Evolutionary conservation across 2,329 filamentous ascomycete genomes (phyloP), one percentile per base, ranked within the genome.

Genomic region (Sclerotinia nivalis): DNA sequence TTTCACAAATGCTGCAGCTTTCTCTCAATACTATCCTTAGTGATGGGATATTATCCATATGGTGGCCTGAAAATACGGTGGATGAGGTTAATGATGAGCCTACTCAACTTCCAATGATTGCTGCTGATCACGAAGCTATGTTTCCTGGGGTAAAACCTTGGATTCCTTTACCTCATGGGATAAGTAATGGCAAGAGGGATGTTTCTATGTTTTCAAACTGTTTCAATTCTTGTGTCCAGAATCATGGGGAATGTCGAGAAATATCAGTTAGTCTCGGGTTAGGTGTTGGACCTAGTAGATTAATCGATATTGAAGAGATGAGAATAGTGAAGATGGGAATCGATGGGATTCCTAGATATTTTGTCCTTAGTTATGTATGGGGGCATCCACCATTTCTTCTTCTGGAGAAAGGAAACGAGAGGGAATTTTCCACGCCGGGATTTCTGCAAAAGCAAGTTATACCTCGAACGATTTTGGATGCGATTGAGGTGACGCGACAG

Each of bases 301-400:
- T 61, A 13, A 61, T 61, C 13, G 59, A 61, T n/a, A 49, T 61
- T 31, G 43, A 13, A 15, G 18, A 49, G 9, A 61, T 61, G 59
- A 61, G 22, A 22, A 49, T 61, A 15, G 43, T 49, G 28, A 28
- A 28, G 10, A 34, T 61, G 43, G 59, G 12, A 31, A 34, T 47
- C 1, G 10, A 61, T 49, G 59, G 34, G 25, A 31, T 3, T 13
- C 59, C 59, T 15, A 49, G 13, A 56, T 74, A 74, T 49, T 58
- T 72, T 15, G 58, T 70, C 25, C 61, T 74, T 31, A 68, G 60
- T 56, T 67, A 74, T 60, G 71, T 69, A 25, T 74, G 70, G 72
- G 73, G 73, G 54, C 37, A 49, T 18, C 25, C 50, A 61, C 56
- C 20, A 68, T 28, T 58, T 34, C 54, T 64, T 54, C 66, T 68